phyloP scores from a whole-genome alignment of 768 basidiomycete genomes.

The Boletus edulis region DNA sequence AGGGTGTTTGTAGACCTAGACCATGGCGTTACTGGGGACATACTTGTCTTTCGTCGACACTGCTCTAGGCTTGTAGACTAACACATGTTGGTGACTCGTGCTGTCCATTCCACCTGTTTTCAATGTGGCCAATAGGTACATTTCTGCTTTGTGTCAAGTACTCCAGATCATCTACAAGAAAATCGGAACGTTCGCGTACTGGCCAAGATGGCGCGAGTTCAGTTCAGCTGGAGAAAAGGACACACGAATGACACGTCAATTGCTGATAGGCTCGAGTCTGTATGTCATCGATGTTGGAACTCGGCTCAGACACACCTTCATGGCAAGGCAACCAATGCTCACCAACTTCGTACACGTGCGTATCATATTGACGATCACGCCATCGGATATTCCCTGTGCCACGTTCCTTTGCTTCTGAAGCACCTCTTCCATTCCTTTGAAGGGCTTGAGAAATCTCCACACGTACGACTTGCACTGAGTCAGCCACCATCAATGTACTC shows the following conservation, averaged over 20 bases:
- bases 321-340: background rate
- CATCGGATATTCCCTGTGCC: background rate
- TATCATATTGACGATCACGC: background rate
- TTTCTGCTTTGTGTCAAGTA: background rate
- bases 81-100: background rate
- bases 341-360: constrained; percentile 1
- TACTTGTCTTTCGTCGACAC: no score
- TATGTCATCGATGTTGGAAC: background rate
- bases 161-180: background rate
- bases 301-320: constrained; percentile 1
- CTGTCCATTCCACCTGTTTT: background rate
- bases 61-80: background rate
- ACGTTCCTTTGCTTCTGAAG: background rate
- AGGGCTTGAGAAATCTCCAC: constrained; percentile 1
- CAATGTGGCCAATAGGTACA: no score
- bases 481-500: constrained; percentile 4
- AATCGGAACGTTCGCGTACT: background rate
- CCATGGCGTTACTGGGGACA: background rate
- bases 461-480: background rate
- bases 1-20: background rate
- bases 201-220: background rate
- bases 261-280: background rate
- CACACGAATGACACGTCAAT: background rate
- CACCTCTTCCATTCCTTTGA: background rate
- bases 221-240: background rate